Conservation (phyloP, 2,329 filamentous ascomycete genomes). For the Teratosphaeria gauchensis region DNA sequence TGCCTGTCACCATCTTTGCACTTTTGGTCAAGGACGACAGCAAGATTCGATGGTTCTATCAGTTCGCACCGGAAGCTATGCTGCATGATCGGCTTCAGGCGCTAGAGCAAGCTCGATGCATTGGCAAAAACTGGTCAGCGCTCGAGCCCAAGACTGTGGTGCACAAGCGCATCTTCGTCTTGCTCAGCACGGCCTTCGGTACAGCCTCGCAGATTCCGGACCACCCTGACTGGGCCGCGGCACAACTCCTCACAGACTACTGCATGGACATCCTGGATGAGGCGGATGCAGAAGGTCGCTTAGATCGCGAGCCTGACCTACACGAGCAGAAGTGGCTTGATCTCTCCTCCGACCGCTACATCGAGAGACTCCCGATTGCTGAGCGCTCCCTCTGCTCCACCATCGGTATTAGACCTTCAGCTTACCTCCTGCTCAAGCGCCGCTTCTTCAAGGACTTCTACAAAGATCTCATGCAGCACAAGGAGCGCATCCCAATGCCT, state of each 20-base stretch:
- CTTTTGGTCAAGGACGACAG: constrained; percentile 10
- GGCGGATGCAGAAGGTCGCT: constrained; percentile 6
- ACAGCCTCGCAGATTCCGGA: constrained; percentile 9
- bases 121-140: background rate
- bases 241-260: constrained; percentile 10
- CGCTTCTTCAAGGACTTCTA: constrained; percentile 13
- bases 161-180: constrained; percentile 8
- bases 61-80: background rate
- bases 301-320: constrained; percentile 2
- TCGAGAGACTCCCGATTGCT: constrained; percentile 7
- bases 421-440: constrained; percentile 18
- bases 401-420: constrained; percentile 9
- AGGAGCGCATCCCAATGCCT: constrained; percentile 3
- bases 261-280: constrained; percentile 6
- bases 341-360: constrained; percentile 13
- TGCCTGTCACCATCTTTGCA: constrained; percentile 11
- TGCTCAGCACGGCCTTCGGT: constrained; percentile 10
- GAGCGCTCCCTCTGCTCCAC: constrained; percentile 12
- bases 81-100: constrained; percentile 6
- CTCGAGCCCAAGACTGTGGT: constrained; percentile 2
- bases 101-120: background rate
- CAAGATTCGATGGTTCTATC: constrained; percentile 17
- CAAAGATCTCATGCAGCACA: constrained; percentile 4
- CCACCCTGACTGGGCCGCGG: constrained; percentile 12
- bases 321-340: background rate